A percentile compares a stretch with the other conserved stretches of the same genome.
Conservation (phyloP, 345 rosid species). For the Pistacia atlantica region DNA sequence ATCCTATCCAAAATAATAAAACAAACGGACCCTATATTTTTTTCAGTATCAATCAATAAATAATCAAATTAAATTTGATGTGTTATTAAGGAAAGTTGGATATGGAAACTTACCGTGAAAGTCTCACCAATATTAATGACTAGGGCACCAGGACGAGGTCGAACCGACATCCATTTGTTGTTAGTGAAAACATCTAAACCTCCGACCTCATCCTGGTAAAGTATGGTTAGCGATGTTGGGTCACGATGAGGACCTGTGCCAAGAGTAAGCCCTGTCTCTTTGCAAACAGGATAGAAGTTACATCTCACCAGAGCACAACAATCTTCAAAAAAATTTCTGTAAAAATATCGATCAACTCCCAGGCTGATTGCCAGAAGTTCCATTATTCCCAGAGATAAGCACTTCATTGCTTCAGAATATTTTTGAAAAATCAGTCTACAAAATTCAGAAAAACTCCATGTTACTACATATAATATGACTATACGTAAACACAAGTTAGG, state of each 20-base stretch:
- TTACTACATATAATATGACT: not conserved
- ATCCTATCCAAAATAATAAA: too few species aligned
- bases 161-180: slow-evolving; percentile 40
- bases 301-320: slow-evolving; percentile 46
- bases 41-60: not conserved
- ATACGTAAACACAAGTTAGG: not conserved
- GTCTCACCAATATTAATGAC: slow-evolving; percentile 67
- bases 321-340: slow-evolving; percentile 39
- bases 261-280: slow-evolving; percentile 40
- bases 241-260: slow-evolving; percentile 59
- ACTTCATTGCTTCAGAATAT: slow-evolving; percentile 39
- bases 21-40: too few species aligned
- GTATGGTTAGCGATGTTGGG: slow-evolving; percentile 45
- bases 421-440: slow-evolving; percentile 33
- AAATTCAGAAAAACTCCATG: not conserved
- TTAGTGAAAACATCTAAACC: slow-evolving; percentile 50
- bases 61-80: not conserved
- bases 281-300: slow-evolving; percentile 53
- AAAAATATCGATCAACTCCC: slow-evolving; percentile 39
- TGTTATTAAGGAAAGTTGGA: too few species aligned
- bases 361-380: slow-evolving; percentile 42
- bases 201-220: slow-evolving; percentile 56
- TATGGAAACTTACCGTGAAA: slow-evolving; percentile 42
- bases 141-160: slow-evolving; percentile 45
- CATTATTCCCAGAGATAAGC: slow-evolving; percentile 27